phyloP scores from a whole-genome alignment of 2,329 filamentous ascomycete genomes.

The Neofusicoccum laricinum region DNA sequence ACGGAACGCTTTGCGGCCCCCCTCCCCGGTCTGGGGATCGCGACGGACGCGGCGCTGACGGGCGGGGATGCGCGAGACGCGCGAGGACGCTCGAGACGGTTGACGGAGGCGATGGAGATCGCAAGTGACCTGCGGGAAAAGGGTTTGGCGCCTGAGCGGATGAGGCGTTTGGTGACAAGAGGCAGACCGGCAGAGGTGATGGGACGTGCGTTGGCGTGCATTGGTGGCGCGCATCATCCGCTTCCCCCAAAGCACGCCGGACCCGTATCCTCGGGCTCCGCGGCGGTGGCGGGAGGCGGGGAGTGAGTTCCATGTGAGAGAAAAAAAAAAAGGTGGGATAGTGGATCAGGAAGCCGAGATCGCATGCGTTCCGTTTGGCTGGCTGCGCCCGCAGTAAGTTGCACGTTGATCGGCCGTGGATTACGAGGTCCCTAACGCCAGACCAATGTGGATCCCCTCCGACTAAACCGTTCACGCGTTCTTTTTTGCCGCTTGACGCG shows the following conservation, averaged over 20 bases:
- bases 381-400: not conserved
- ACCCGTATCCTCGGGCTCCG: too few relatives aligned
- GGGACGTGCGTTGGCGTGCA: not conserved
- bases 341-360: not conserved
- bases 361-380: not conserved
- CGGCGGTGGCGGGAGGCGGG: not conserved
- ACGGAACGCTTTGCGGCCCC: too few relatives aligned
- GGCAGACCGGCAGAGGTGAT: too few relatives aligned
- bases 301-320: not conserved
- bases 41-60: too few relatives aligned
- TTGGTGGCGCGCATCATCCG: not conserved
- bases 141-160: too few relatives aligned
- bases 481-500: not conserved
- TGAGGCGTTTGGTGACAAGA: too few relatives aligned
- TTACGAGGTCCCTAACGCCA: not conserved
- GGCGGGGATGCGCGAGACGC: too few relatives aligned
- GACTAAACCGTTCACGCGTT: not conserved
- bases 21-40: too few relatives aligned
- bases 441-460: not conserved
- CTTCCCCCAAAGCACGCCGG: not conserved
- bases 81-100: too few relatives aligned
- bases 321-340: not conserved
- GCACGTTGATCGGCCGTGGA: not conserved
- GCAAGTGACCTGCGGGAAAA: too few relatives aligned
- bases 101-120: too few relatives aligned